Evolutionary conservation across 768 basidiomycete species (phyloP).

Genomic region (Suillus spraguei): DNA sequence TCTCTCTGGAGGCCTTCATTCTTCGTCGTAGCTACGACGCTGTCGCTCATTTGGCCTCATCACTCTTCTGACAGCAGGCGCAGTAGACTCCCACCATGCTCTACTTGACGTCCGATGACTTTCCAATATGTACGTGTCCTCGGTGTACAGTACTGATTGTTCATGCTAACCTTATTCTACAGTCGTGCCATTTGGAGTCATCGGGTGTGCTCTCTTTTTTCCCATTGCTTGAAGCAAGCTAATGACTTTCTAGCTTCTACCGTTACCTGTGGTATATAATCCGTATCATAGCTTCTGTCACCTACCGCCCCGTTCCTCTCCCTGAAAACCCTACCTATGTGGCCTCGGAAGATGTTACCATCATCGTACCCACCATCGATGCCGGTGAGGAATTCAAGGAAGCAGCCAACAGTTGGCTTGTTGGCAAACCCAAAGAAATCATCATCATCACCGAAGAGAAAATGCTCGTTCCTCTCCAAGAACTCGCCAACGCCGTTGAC

Average conservation of each 20-base stretch:
- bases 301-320: conserved; percentile 87
- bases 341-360: conserved; percentile 91
- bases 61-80: background rate
- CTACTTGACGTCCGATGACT: conserved; percentile 89
- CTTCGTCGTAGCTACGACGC: conserved; percentile 11
- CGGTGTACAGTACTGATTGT: conserved; percentile 2
- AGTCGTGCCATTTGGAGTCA: conserved; percentile 92
- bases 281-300: conserved; percentile 73
- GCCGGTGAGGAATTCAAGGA: conserved; percentile 96
- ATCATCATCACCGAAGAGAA: conserved; percentile 82
- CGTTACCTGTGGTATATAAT: conserved; percentile 94
- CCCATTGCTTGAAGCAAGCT: conserved; percentile 10
- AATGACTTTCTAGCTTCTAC: conserved; percentile 64
- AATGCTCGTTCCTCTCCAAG: conserved; percentile 87
- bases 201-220: conserved; percentile 57
- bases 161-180: conserved; percentile 14
- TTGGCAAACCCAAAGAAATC: conserved; percentile 86
- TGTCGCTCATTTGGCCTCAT: conserved; percentile 18
- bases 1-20: background rate
- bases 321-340: conserved; percentile 91
- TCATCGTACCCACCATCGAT: conserved; percentile 95
- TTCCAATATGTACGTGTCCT: conserved; percentile 79
- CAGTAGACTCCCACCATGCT: conserved; percentile 51
- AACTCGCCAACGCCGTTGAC: conserved; percentile 86
- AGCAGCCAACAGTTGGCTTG: conserved; percentile 90